Conservation (phyloP, 495 filamentous ascomycete genomes). For the Podospora anserina region DNA sequence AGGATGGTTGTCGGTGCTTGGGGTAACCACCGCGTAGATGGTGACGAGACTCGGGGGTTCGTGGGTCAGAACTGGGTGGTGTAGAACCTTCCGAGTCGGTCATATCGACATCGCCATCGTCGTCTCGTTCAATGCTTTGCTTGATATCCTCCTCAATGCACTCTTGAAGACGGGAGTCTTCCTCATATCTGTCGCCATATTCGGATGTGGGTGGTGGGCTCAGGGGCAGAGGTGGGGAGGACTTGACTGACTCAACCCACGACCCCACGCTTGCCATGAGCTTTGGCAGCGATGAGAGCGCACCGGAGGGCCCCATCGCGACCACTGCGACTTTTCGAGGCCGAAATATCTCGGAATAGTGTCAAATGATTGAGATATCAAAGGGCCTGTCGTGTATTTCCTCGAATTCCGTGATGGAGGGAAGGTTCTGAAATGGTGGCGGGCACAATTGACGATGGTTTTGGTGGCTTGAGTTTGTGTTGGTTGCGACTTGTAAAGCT, state of each 20-base stretch:
- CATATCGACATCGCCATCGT: background rate
- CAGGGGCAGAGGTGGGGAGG: background rate
- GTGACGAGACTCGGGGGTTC: background rate
- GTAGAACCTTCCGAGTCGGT: background rate
- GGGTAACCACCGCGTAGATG: background rate
- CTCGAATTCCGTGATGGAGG: background rate
- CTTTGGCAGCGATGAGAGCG: background rate
- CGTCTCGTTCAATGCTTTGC: background rate
- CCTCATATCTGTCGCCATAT: background rate
- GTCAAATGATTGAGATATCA: background rate
- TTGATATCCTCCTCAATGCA: background rate
- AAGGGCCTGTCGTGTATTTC: background rate
- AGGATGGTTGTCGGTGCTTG: background rate
- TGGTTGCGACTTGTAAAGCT: background rate
- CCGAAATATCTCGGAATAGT: background rate
- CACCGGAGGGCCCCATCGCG: background rate
- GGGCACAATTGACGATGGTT: background rate
- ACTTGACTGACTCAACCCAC: background rate
- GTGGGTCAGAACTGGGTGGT: too few species aligned
- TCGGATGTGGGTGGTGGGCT: background rate
- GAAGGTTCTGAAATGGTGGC: background rate
- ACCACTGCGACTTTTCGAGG: background rate
- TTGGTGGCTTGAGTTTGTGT: background rate
- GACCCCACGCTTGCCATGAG: background rate
- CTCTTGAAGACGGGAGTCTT: conserved; percentile 4